A percentile compares a stretch with the other conserved stretches of the same genome.
Conservation (phyloP, 2,329 filamentous ascomycete genomes). For the Alternaria longipes region DNA sequence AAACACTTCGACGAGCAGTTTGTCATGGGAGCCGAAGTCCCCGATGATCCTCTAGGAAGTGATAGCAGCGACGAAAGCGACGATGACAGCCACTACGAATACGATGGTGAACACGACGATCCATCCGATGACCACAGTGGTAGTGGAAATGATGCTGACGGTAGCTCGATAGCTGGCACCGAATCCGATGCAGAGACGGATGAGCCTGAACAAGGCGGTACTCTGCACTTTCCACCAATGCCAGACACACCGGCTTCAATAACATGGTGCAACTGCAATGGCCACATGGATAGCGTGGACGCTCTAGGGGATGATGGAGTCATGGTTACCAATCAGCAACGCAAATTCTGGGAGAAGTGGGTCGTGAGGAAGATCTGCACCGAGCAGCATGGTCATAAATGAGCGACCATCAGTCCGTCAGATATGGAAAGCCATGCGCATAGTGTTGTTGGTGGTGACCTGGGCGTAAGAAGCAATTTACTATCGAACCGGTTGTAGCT, state of each 20-base stretch:
- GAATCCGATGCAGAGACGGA: constrained; percentile 48
- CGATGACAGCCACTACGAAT: constrained; percentile 48
- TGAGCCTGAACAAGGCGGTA: constrained; percentile 50
- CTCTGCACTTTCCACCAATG: constrained; percentile 57
- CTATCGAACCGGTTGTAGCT: constrained; percentile 8
- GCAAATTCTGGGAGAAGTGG: constrained; percentile 67
- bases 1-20: constrained; percentile 61
- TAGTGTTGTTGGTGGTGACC: constrained; percentile 4
- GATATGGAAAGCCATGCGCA: neutral
- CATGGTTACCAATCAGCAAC: constrained; percentile 58
- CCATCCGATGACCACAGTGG: constrained; percentile 30
- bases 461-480: constrained; percentile 10
- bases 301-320: constrained; percentile 60
- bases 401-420: constrained; percentile 15
- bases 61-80: constrained; percentile 55
- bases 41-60: constrained; percentile 56
- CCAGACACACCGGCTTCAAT: constrained; percentile 58
- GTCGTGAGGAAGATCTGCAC: constrained; percentile 58
- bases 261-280: constrained; percentile 58
- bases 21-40: constrained; percentile 59
- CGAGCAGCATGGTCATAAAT: constrained; percentile 53
- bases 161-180: constrained; percentile 46
- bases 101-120: constrained; percentile 40
- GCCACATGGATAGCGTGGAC: constrained; percentile 54
- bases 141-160: constrained; percentile 45